Evolutionary conservation across 2,329 filamentous ascomycete species (phyloP).

Genomic region (Cladophialophora psammophila): DNA sequence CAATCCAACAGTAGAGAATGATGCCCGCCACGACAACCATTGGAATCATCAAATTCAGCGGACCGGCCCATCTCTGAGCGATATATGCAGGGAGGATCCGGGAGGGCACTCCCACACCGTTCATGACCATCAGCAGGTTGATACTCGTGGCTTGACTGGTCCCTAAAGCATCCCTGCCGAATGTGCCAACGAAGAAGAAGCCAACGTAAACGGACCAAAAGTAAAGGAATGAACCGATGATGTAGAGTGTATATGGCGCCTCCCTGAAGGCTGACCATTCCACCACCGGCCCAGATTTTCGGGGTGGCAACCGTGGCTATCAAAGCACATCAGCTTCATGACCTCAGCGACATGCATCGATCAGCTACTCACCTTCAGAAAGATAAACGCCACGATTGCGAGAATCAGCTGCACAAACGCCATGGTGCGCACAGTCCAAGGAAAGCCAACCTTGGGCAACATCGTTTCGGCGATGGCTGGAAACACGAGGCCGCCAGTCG

Average conservation of each 20-base stretch:
- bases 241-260: slow-evolving; percentile 54
- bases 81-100: slow-evolving; percentile 65
- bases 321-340: slow-evolving; percentile 46
- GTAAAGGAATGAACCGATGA: slow-evolving; percentile 53
- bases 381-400: slow-evolving; percentile 47
- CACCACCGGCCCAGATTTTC: slow-evolving; percentile 59
- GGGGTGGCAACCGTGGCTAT: slow-evolving; percentile 57
- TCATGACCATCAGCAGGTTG: slow-evolving; percentile 69
- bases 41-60: slow-evolving; percentile 68
- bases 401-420: slow-evolving; percentile 65
- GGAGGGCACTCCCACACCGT: slow-evolving; percentile 66
- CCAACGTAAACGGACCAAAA: slow-evolving; percentile 64
- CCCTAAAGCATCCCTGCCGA: slow-evolving; percentile 50
- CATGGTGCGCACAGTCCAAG: slow-evolving; percentile 68
- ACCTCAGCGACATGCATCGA: background rate
- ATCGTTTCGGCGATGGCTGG: slow-evolving; percentile 65
- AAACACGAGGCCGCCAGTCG: slow-evolving; percentile 69
- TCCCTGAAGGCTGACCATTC: slow-evolving; percentile 62
- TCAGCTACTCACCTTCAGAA: slow-evolving; percentile 56
- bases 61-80: slow-evolving; percentile 64
- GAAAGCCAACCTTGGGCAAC: slow-evolving; percentile 67
- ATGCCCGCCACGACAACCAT: slow-evolving; percentile 51
- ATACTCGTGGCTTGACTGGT: slow-evolving; percentile 58
- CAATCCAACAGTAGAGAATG: slow-evolving; percentile 64
- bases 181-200: slow-evolving; percentile 57